A percentile compares a stretch with the other conserved stretches of the same genome.
Conservation (phyloP, 192 early-diverging fungal genomes). For the Linnemannia exigua region DNA sequence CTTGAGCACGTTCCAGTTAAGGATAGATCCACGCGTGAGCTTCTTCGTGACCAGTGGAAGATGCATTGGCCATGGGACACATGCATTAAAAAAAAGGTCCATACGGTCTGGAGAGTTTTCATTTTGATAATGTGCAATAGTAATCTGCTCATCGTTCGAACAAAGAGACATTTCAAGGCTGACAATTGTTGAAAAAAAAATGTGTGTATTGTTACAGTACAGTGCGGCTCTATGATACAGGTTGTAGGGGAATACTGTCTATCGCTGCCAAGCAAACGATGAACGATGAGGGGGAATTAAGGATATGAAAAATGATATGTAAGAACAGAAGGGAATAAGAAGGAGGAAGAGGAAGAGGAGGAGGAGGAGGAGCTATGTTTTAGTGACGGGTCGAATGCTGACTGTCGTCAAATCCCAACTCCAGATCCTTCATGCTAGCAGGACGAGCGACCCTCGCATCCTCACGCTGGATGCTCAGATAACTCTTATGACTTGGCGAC, state of each 20-base stretch:
- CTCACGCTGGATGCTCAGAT: conserved; percentile 11
- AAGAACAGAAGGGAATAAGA: no score
- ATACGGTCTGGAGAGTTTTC: no score
- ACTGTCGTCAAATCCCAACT: conserved; percentile 9
- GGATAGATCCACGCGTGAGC: no score
- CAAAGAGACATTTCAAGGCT: neutral
- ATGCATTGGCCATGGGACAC: no score
- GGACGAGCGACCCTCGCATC: neutral
- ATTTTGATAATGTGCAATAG: no score
- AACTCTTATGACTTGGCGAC: conserved; percentile 15
- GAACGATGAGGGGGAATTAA: neutral
- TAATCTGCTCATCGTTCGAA: neutral
- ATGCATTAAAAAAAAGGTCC: no score
- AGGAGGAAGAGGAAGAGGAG: neutral
- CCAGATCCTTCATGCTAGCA: conserved; percentile 29
- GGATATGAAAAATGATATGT: neutral
- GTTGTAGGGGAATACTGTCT: neutral
- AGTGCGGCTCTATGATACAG: neutral
- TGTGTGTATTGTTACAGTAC: neutral
- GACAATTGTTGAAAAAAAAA: neutral
- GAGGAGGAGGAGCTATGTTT: neutral
- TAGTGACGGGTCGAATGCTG: conserved; percentile 15
- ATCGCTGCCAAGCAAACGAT: neutral
- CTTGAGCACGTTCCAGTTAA: no score
- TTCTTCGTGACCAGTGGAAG: no score